phyloP scores from a whole-genome alignment of 768 basidiomycete genomes.

The Serendipita sp. region DNA sequence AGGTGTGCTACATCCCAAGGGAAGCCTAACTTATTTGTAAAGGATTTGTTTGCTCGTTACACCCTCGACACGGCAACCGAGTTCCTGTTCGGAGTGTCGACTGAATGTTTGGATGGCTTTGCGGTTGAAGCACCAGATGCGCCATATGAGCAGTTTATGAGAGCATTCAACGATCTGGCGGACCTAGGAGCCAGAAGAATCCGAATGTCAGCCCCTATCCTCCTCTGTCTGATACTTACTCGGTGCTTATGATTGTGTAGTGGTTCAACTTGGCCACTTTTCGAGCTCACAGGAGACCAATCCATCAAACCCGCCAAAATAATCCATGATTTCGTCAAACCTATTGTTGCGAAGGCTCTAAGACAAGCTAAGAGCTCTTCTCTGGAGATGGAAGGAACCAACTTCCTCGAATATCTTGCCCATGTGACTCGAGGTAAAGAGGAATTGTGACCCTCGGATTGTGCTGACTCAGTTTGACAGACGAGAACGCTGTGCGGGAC shows the following conservation, averaged over 20 bases:
- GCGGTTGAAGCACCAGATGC: neutral
- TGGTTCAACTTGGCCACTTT: conserved; percentile 23
- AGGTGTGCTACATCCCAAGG: neutral
- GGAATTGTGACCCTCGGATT: neutral
- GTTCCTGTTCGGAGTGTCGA: conserved; percentile 53
- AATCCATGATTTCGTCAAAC: conserved; percentile 36
- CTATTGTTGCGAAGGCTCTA: conserved; percentile 39
- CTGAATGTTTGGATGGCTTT: conserved; percentile 23
- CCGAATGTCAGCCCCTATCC: conserved; percentile 10
- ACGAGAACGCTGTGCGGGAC: conserved; percentile 50
- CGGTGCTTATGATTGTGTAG: neutral
- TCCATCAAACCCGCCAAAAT: conserved; percentile 20
- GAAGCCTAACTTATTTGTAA: conserved; percentile 12
- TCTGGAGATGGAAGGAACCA: conserved; percentile 28
- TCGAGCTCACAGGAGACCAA: conserved; percentile 26
- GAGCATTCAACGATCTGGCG: conserved; percentile 9
- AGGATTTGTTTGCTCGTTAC: conserved; percentile 53
- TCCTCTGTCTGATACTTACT: neutral
- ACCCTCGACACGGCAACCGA: conserved; percentile 57
- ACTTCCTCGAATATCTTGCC: conserved; percentile 49
- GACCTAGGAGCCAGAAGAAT: conserved; percentile 8
- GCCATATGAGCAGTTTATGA: conserved; percentile 7
- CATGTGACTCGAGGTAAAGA: conserved; percentile 44
- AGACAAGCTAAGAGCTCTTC: neutral
- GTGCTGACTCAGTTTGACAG: conserved; percentile 21